Percentiles rank a stretch among this genome's conserved stretches.
These are phyloP conservation scores for Camelina hispida DNA, from an alignment of 345 rosid genomes.

Conservation along the genomic window DNA sequence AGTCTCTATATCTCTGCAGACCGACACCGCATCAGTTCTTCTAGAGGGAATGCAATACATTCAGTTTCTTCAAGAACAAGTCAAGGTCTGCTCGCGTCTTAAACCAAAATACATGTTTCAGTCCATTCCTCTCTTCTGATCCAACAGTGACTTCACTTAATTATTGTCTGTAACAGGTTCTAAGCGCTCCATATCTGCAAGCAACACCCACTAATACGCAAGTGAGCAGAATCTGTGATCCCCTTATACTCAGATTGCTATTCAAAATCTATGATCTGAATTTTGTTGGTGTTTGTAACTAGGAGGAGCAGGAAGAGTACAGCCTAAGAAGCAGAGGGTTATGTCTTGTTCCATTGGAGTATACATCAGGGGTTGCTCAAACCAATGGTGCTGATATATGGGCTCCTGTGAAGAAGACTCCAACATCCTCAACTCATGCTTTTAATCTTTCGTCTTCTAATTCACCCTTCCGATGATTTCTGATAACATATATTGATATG, in stretches of 20 bases:
- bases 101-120: slow-evolving; percentile 1
- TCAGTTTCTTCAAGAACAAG: slow-evolving; percentile 95
- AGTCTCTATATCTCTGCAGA: slow-evolving; percentile 52
- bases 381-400: slow-evolving; percentile 98
- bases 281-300: not conserved
- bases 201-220: slow-evolving; percentile 47
- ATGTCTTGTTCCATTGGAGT: slow-evolving; percentile 81
- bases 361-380: slow-evolving; percentile 70
- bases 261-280: not conserved
- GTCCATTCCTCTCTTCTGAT: slow-evolving; percentile 26
- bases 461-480: no score
- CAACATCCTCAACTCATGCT: slow-evolving; percentile 43
- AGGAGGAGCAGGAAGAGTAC: slow-evolving; percentile 61
- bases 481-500: no score
- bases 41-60: slow-evolving; percentile 89
- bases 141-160: not conserved
- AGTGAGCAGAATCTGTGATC: slow-evolving; percentile 48
- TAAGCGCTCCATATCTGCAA: slow-evolving; percentile 97
- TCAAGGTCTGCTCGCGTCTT: slow-evolving; percentile 58
- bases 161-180: slow-evolving; percentile 54
- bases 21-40: slow-evolving; percentile 97
- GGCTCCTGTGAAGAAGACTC: slow-evolving; percentile 88
- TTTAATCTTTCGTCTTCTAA: not conserved
- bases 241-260: not conserved
- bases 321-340: slow-evolving; percentile 76